Evolutionary conservation across 805 yeast genomes (phyloP), one percentile per base, ranked within the genome.

Genomic region (Cyberlindnera maritima): DNA sequence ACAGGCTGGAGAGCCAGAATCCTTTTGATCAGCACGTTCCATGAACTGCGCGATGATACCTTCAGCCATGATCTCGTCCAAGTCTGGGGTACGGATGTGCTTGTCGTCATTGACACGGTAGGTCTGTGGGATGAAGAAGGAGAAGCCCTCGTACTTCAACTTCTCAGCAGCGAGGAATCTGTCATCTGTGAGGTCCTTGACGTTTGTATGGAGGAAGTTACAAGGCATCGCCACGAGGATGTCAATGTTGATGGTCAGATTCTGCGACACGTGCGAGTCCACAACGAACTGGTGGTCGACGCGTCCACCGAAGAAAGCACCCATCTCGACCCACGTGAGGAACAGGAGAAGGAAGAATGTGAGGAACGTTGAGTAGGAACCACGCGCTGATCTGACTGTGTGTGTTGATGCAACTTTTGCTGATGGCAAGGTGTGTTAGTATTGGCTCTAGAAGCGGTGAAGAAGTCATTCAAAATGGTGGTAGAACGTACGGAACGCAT

Each of bases 151-250:
- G 59, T 82, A 80, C 51, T 80, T 79, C 49, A 94, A 69, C 43
- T 82, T 72, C 60, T 91, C 95, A 9, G 81, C 79, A 0, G 96
- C 96, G 48, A 91, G 57, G 51, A 86, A 77, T 46, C 85, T 69
- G 63, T 94, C 99, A 46, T 78, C 77, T 0, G 97, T 83, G 12
- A 72, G 67, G 61, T 94, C 99, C 57, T 78, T 72, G 13, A 86
- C 90, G 59, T 85, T 84, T 14, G 96, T 81, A 55, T 81, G 85
- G 15, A 94, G 52, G 56, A 69, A 77, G 48, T 81, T 77, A 67
- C 99, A 94, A 10, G 96, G 95, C 83, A 85, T 85, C 8, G 84
- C 83, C 39, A 94, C 85, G 23, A 85, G 74, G 55, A 94, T 62
- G 62, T 91, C 97, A 47, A 94, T 40, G 61, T 94, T 91, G 39